Base-by-base conservation (phyloP, 768 basidiomycete species). In the Tephrocybe sp. region DNA sequence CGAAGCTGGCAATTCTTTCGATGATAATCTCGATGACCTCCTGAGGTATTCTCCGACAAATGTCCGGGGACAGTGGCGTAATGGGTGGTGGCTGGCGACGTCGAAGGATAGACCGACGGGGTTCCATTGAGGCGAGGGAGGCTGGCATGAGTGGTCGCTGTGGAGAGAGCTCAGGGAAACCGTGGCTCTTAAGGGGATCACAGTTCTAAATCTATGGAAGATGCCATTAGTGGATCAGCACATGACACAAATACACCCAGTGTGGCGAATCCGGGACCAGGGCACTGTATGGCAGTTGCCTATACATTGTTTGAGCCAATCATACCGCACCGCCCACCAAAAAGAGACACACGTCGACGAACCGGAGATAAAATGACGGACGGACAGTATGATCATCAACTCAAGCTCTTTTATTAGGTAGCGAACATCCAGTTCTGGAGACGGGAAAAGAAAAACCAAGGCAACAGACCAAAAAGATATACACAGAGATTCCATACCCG, bases 21-120 rank as follows among this genome's bases (percentile, higher is more conserved):
- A 59, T 55, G 31, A 59, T 53, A 41, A 57, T 45, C n/a, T 50
- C 48, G 30, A 54, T 50, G 19, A 59, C 52, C 37, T 59, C 58
- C 16, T 53, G 31, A 13, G 58, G 58, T 7, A 59, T 47, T 51
- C 58, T 46, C 30, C 42, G 53, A 39, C 48, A 50, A 23, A 59
- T 41, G 18, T 44, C 42, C 13, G 48, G 29, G 24, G 58, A 47
- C 11, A 59, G 58, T 47, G 58, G 55, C 34, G 47, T 57, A 33
- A 59, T 46, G 15, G 53, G 47, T 31, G 23, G 53, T 41, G 50
- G 53, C 23, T 51, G 58, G 33, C 56, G 55, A 41, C 37, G 51
- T 19, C 58, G 58, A 13, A 59, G 54, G 34, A 59, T 59, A 33
- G 58, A 59, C 46, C 51, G 52, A 42, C 23, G 57, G 19, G 53